Base-by-base conservation (phyloP, 495 filamentous ascomycete genomes). In the Lepidopterella palustris region DNA sequence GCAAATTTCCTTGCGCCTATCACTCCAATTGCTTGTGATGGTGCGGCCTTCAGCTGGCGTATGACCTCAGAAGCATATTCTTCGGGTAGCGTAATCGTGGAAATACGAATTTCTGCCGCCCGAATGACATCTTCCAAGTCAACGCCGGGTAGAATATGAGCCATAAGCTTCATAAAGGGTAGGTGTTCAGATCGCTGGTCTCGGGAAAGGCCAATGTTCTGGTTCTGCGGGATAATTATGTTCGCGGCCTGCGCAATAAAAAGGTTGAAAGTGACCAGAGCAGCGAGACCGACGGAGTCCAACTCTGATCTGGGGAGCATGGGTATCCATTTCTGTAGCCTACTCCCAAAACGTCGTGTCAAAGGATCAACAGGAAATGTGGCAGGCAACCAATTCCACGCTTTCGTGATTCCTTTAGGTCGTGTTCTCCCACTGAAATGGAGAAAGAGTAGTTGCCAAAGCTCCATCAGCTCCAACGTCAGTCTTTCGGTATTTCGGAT, bases 61-160 rank as follows among this genome's bases (percentile, higher is more conserved):
- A 40, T 20, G 9, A 85, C 55, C 0, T 71, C 57, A 0, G 63
- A 58, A 10, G 24, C 49, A 15, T 70, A 58, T 11, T 53, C 39
- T 53, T 60, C 32, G n/a, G 57, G 42, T 13, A 64, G 39, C 13
- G 11, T 27, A 10, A 24, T 18, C 31, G 55, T 45, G 5, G 49
- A n/a, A 0, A 11, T 6, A 9, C 52, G 51, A 4, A 11, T 24
- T 10, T 40, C 9, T 15, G 29, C 55, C 20, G 60, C 47, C 15
- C 15, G 13, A 32, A 60, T 13, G 1, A 49, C 24, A 4, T 21
- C 15, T n/a, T 20, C 8, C 23, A 64, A 39, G 21, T 45, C 24
- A 23, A 24, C 29, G 3, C 2, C 18, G 27, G 27, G 23, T 51
- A 29, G 11, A 25, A 35, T 20, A 51, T 28, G 39, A 20, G 39